Conservation (phyloP, 306 rosid genomes). For the Lablab purpureus region DNA sequence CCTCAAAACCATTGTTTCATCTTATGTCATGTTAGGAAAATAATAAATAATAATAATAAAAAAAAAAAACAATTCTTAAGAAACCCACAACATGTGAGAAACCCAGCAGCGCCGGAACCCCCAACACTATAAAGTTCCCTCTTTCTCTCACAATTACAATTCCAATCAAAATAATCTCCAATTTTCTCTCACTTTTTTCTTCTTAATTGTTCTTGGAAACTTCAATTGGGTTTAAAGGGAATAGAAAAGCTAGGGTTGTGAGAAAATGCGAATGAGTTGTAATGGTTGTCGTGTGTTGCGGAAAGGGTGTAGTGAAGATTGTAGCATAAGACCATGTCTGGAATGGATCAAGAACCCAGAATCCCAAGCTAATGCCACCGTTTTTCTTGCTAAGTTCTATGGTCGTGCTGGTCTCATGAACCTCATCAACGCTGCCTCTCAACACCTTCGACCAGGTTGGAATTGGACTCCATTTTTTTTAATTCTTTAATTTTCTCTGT, state of each 20-base stretch:
- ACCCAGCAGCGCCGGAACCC: constrained; percentile 61
- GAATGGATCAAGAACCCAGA: constrained; percentile 85
- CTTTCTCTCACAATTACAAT: not conserved
- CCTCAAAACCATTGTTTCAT: constrained; percentile 60
- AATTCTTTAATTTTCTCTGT: not conserved
- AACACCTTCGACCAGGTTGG: constrained; percentile 85
- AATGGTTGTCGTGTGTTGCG: constrained; percentile 91
- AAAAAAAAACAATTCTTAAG: not conserved
- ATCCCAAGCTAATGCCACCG: constrained; percentile 92
- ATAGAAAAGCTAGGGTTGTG: not conserved
- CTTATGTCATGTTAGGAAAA: not conserved
- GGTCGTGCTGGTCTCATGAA: constrained; percentile 99
- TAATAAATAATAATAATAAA: not conserved
- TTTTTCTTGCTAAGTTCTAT: constrained; percentile 92
- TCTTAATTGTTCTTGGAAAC: not conserved
- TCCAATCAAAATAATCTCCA: not conserved
- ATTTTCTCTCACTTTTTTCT: not conserved
- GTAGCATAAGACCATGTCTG: constrained; percentile 91
- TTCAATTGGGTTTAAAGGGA: not conserved
- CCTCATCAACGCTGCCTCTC: constrained; percentile 86
- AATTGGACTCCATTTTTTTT: not conserved
- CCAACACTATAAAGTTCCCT: constrained; percentile 42
- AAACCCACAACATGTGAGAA: constrained; percentile 54
- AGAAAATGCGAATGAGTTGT: constrained; percentile 94
- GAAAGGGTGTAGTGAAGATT: constrained; percentile 91